phyloP scores from a whole-genome alignment of 1,284 basidiomycete species.

The Ustilago sp. region DNA sequence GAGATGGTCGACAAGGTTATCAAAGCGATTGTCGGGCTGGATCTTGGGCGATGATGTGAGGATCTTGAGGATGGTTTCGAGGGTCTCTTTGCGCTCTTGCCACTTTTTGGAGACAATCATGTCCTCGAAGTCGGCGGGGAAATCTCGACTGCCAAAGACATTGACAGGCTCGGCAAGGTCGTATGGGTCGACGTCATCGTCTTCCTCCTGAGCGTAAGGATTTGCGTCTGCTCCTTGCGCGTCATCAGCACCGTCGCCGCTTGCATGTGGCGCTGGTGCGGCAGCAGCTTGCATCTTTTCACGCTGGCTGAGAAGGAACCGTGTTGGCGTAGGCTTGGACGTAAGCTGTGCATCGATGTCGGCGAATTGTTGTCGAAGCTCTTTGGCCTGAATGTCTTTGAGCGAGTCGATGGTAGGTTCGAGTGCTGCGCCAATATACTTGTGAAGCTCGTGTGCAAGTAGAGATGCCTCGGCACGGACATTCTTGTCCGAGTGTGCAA shows the following conservation, averaged over 20 bases:
- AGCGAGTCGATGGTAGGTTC: constrained; percentile 89
- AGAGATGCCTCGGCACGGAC: constrained; percentile 90
- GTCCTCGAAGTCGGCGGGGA: constrained; percentile 69
- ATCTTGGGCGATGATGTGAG: constrained; percentile 82
- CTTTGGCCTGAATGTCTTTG: constrained; percentile 98
- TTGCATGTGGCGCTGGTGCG: constrained; percentile 20
- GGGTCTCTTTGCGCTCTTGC: constrained; percentile 90
- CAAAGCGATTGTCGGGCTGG: constrained; percentile 77
- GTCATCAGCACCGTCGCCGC: constrained; percentile 18
- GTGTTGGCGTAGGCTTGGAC: constrained; percentile 82
- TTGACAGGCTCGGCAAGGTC: constrained; percentile 86
- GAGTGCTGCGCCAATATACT: constrained; percentile 87
- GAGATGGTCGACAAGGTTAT: constrained; percentile 80
- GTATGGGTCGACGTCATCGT: constrained; percentile 78
- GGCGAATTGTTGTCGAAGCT: constrained; percentile 91
- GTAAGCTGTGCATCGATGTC: constrained; percentile 83
- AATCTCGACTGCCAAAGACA: constrained; percentile 78
- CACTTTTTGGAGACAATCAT: constrained; percentile 90
- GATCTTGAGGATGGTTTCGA: constrained; percentile 84
- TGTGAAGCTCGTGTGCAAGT: constrained; percentile 84
- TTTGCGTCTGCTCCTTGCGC: constrained; percentile 15
- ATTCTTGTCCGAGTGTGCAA: constrained; percentile 93
- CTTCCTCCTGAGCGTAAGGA: constrained; percentile 31
- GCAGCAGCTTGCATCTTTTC: constrained; percentile 47
- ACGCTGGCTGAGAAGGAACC: constrained; percentile 82